Evolutionary conservation across 306 rosid genomes (phyloP).

Genomic region (Rubus parviflorus): DNA sequence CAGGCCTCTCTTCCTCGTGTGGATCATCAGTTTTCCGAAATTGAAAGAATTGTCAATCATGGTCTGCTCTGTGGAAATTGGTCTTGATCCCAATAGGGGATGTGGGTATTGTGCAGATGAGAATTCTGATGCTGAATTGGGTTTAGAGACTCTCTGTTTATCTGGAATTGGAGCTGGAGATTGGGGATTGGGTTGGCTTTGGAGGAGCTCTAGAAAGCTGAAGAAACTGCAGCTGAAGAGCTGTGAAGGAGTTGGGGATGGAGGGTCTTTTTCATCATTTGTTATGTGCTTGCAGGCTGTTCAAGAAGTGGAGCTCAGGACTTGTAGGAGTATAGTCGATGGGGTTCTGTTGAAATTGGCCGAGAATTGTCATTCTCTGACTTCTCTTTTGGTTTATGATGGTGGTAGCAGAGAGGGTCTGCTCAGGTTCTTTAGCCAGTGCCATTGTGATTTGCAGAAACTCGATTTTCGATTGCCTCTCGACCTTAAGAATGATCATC

Average conservation of each 20-base stretch:
- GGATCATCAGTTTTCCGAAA: conserved; percentile 54
- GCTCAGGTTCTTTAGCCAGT: conserved; percentile 46
- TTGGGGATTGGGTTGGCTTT: conserved; percentile 65
- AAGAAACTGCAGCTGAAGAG: conserved; percentile 49
- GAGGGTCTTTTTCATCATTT: conserved; percentile 63
- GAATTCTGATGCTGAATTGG: conserved; percentile 38
- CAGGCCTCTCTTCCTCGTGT: conserved; percentile 55
- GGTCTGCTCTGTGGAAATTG: conserved; percentile 27
- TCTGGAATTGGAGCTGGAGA: conserved; percentile 62
- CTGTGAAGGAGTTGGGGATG: conserved; percentile 75
- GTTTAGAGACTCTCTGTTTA: conserved; percentile 54
- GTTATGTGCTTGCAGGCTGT: conserved; percentile 50
- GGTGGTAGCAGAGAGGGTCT: conserved; percentile 81
- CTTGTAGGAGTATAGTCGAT: conserved; percentile 78
- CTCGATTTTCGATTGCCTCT: conserved; percentile 82
- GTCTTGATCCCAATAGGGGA: conserved; percentile 12
- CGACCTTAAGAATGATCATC: conserved; percentile 73
- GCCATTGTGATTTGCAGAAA: conserved; percentile 40
- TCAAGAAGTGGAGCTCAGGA: conserved; percentile 63
- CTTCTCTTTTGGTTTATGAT: conserved; percentile 70
- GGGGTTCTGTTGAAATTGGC: conserved; percentile 55
- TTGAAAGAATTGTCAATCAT: conserved; percentile 50
- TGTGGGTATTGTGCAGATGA: conserved; percentile 31
- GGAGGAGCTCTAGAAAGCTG: conserved; percentile 65
- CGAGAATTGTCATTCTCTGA: conserved; percentile 49